These are phyloP conservation scores for Brassica carinata DNA, from an alignment of 345 rosid species.

Conservation along the genomic window DNA sequence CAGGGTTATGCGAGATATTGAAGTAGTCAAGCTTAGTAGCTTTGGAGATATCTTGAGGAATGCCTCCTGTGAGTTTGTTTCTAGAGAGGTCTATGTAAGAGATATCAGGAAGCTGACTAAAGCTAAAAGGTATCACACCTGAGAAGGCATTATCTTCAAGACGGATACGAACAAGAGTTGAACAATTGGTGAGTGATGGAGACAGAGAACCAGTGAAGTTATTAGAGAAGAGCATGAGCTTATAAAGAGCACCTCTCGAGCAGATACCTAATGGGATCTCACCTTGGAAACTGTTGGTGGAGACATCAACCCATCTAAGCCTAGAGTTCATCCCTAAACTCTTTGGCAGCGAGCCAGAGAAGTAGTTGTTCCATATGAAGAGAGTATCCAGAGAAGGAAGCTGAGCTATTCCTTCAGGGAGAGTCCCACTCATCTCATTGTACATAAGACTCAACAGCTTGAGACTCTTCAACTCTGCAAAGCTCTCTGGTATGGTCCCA, in stretches of 20 bases:
- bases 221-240: constrained; percentile 83
- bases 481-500: constrained; percentile 80
- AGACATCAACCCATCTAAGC: constrained; percentile 87
- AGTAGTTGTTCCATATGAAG: constrained; percentile 84
- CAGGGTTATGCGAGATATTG: constrained; percentile 70
- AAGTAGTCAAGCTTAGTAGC: constrained; percentile 76
- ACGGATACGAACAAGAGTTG: constrained; percentile 80
- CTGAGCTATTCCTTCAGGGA: constrained; percentile 68
- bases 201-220: constrained; percentile 63
- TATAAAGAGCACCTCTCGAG: constrained; percentile 64
- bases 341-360: constrained; percentile 76
- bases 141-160: constrained; percentile 85
- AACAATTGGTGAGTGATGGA: constrained; percentile 71
- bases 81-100: constrained; percentile 75
- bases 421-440: constrained; percentile 81
- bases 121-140: constrained; percentile 70
- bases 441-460: constrained; percentile 77
- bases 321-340: constrained; percentile 74
- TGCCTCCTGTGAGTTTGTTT: constrained; percentile 72
- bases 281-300: constrained; percentile 76
- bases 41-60: constrained; percentile 59
- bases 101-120: constrained; percentile 62
- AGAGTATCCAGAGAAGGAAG: constrained; percentile 83
- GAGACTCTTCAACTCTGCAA: constrained; percentile 70
- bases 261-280: constrained; percentile 79